Conservation (phyloP, 2,329 filamentous ascomycete species). For the Fusarium incarnatum region DNA sequence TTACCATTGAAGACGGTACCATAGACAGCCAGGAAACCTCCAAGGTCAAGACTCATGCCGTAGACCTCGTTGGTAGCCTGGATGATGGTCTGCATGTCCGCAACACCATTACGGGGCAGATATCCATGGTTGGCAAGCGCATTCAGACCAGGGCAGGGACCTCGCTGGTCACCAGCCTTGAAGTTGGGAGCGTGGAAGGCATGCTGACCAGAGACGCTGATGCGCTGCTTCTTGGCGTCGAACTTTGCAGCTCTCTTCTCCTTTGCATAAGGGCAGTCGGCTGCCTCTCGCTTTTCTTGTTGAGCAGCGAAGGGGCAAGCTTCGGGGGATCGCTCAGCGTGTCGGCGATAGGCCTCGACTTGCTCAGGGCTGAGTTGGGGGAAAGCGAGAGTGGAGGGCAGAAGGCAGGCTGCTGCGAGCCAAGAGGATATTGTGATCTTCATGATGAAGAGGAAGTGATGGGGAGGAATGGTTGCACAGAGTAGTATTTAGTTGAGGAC, state of each 20-base stretch:
- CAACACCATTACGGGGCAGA: slow-evolving; percentile 1
- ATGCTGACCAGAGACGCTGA: slow-evolving; percentile 1
- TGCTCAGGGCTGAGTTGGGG: slow-evolving; percentile 2
- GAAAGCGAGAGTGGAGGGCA: background rate
- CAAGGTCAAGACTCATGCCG: slow-evolving; percentile 60
- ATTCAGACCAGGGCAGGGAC: slow-evolving; percentile 16
- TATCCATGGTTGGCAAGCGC: slow-evolving; percentile 15
- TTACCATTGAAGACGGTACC: slow-evolving; percentile 63
- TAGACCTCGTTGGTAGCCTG: slow-evolving; percentile 48
- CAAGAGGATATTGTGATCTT: background rate
- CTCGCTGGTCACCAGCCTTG: slow-evolving; percentile 7
- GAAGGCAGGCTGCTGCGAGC: background rate
- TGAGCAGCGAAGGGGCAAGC: slow-evolving; percentile 2
- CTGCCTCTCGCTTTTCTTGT: background rate
- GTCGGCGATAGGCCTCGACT: background rate
- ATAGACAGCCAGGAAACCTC: slow-evolving; percentile 56
- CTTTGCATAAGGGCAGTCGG: background rate
- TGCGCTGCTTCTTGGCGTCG: slow-evolving; percentile 6
- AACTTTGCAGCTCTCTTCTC: slow-evolving; percentile 3
- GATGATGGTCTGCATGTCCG: slow-evolving; percentile 12
- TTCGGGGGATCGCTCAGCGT: background rate
- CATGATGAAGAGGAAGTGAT: background rate
- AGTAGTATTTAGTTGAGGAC: rapidly evolving
- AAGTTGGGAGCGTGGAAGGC: slow-evolving; percentile 1
- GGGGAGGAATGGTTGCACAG: background rate